phyloP scores from a whole-genome alignment of 352 stramenopile genomes.

The Pythium scleroteichum region DNA sequence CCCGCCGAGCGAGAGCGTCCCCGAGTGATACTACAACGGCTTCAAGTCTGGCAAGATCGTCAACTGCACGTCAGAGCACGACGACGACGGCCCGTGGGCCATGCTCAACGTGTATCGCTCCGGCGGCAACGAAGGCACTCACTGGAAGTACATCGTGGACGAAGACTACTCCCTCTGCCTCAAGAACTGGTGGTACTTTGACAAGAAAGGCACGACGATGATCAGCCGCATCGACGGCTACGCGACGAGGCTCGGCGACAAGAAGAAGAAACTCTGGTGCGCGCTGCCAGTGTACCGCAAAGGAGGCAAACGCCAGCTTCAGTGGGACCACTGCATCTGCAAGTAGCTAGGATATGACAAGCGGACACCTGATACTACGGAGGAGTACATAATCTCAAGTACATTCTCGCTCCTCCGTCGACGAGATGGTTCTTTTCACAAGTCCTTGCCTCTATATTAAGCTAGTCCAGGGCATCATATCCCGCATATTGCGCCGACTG shows the following conservation, averaged over 20 bases:
- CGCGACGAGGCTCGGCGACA: not conserved
- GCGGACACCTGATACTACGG: no score
- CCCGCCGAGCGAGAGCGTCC: not conserved
- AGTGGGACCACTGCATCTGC: conserved; percentile 1
- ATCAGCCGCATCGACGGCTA: not conserved
- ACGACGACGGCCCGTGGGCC: not conserved
- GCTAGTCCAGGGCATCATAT: not conserved
- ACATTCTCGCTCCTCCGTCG: not conserved
- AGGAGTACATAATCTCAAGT: no score
- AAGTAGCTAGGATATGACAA: not conserved
- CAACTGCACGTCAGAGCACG: not conserved
- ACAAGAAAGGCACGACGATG: not conserved
- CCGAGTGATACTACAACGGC: not conserved
- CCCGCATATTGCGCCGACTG: not conserved
- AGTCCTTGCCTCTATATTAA: not conserved
- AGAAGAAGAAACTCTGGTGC: not conserved
- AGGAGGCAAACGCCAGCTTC: not conserved
- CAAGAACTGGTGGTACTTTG: conserved; percentile 5
- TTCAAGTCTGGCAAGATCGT: not conserved
- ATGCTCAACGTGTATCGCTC: conserved; percentile 10
- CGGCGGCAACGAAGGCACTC: not conserved
- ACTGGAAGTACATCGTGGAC: not conserved
- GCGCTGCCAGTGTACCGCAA: not conserved
- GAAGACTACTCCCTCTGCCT: not conserved
- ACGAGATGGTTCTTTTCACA: not conserved